phyloP scores from a whole-genome alignment of 306 rosid genomes.

The Cucumis cinereus region DNA sequence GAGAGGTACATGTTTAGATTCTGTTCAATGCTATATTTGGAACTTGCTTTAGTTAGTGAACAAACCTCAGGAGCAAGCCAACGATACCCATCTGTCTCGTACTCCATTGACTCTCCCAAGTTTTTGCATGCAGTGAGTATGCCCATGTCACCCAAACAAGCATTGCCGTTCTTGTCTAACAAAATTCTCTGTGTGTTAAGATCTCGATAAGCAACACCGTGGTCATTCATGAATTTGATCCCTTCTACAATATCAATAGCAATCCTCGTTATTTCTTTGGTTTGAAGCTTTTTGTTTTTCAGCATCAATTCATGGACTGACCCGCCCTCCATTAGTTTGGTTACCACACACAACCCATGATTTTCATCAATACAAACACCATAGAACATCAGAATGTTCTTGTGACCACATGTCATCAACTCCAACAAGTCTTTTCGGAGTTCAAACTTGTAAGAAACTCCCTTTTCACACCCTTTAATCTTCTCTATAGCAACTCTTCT shows the following conservation, averaged over 20 bases:
- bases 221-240: conserved; percentile 82
- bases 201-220: conserved; percentile 67
- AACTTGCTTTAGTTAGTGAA: conserved; percentile 7
- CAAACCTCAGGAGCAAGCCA: conserved; percentile 99
- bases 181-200: conserved; percentile 74
- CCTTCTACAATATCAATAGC: conserved; percentile 82
- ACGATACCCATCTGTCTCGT: conserved; percentile 89
- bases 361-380: conserved; percentile 81
- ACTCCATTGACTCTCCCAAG: conserved; percentile 75
- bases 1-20: neutral
- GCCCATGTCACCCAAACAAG: conserved; percentile 89
- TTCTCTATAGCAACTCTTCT: conserved; percentile 83
- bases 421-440: conserved; percentile 66
- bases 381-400: conserved; percentile 57
- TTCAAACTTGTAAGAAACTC: conserved; percentile 66
- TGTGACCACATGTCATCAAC: conserved; percentile 86
- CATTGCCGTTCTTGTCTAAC: conserved; percentile 76
- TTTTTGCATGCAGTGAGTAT: conserved; percentile 71
- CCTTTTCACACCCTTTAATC: conserved; percentile 92
- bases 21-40: neutral
- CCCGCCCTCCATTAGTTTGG: conserved; percentile 83
- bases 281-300: conserved; percentile 66
- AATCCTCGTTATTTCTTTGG: conserved; percentile 63
- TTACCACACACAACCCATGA: conserved; percentile 81
- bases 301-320: conserved; percentile 65